Conservation (phyloP, 2,329 filamentous ascomycete species). For the Tympanopsis confertula region DNA sequence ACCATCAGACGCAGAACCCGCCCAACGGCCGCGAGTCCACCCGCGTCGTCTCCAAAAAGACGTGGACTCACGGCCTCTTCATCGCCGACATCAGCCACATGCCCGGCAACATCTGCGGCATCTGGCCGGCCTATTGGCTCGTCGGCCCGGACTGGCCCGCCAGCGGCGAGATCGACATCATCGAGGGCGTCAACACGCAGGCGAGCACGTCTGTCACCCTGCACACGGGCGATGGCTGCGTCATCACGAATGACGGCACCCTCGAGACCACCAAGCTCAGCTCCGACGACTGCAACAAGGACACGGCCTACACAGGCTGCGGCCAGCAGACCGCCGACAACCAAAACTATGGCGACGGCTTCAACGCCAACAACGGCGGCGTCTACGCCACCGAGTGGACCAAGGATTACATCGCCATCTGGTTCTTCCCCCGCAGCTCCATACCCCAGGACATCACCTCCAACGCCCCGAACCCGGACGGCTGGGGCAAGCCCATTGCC, state of each 20-base stretch:
- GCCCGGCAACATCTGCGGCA: constrained; percentile 42
- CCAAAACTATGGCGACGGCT: constrained; percentile 51
- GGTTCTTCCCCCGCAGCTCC: constrained; percentile 61
- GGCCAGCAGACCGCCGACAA: constrained; percentile 36
- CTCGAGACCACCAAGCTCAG: constrained; percentile 32
- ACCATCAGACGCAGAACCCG: constrained; percentile 43
- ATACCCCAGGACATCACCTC: constrained; percentile 53
- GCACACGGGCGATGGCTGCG: constrained; percentile 52
- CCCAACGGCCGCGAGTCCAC: constrained; percentile 55
- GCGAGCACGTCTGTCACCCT: constrained; percentile 51
- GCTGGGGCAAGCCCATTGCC: constrained; percentile 61
- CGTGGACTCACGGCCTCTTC: constrained; percentile 43
- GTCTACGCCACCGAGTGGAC: constrained; percentile 73
- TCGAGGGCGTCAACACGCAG: constrained; percentile 64
- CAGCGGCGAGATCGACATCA: constrained; percentile 67
- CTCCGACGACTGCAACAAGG: constrained; percentile 42
- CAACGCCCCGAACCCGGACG: constrained; percentile 47
- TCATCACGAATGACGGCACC: constrained; percentile 35
- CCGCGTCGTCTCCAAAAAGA: constrained; percentile 44
- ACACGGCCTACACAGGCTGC: constrained; percentile 43
- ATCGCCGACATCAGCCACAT: constrained; percentile 47
- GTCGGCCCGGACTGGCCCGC: constrained; percentile 60
- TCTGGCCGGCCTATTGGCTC: constrained; percentile 45
- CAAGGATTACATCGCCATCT: constrained; percentile 58
- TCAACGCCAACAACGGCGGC: constrained; percentile 60